phyloP scores from a whole-genome alignment of 371 early-diverging fungal genomes.

The Entomophthora muscae region DNA sequence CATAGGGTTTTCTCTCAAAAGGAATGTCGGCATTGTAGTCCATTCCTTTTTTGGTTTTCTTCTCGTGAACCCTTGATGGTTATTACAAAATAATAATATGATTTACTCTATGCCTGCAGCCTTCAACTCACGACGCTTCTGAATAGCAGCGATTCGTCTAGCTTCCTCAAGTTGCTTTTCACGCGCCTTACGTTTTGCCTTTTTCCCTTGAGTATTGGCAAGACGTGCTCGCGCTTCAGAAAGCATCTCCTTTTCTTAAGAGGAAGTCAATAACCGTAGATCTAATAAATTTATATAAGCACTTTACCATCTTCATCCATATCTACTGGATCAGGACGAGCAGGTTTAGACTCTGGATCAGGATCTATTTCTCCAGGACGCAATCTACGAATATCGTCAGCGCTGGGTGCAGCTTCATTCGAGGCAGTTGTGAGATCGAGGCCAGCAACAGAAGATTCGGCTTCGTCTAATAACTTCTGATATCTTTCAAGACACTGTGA shows the following conservation, averaged over 20 bases:
- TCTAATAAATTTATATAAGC: not conserved
- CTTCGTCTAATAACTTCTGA: conserved; percentile 87
- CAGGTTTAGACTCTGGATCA: conserved; percentile 90
- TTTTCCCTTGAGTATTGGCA: conserved; percentile 97
- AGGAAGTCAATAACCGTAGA: not conserved
- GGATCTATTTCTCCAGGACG: conserved; percentile 96
- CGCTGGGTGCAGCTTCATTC: conserved; percentile 53
- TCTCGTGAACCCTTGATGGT: conserved; percentile 18
- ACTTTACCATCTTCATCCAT: conserved; percentile 89
- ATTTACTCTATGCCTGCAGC: conserved; percentile 75
- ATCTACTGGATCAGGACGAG: conserved; percentile 94
- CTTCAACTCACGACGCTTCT: conserved; percentile 89
- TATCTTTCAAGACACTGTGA: conserved; percentile 95
- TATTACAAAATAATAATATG: too few relatives aligned
- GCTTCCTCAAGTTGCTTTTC: conserved; percentile 94
- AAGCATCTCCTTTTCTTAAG: conserved; percentile 88
- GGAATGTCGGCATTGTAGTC: conserved; percentile 95
- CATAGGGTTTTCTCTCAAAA: conserved; percentile 67
- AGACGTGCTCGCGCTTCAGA: conserved; percentile 94
- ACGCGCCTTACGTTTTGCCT: conserved; percentile 95
- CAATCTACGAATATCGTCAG: conserved; percentile 58
- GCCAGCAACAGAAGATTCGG: conserved; percentile 48
- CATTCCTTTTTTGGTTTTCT: conserved; percentile 54
- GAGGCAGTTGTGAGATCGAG: conserved; percentile 42
- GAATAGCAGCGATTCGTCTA: conserved; percentile 67